Conservation (phyloP, 805 yeast species). For the Gaillardinia entomophila region DNA sequence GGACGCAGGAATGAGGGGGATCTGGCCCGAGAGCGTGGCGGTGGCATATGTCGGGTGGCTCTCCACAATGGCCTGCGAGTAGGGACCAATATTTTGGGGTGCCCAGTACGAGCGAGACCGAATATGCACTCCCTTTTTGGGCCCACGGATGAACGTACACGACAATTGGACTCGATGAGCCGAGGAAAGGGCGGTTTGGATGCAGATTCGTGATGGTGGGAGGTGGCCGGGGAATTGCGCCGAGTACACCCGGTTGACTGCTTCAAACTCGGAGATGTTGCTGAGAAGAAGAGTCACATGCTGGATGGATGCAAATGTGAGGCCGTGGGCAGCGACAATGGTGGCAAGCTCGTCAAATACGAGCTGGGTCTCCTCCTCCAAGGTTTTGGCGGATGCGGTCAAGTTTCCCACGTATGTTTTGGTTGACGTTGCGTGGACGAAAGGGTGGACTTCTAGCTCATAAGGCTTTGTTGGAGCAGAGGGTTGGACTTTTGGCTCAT, state of each 20-base stretch:
- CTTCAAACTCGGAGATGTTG: constrained; percentile 60
- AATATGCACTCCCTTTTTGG: constrained; percentile 74
- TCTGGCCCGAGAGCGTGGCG: constrained; percentile 81
- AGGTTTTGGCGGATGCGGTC: constrained; percentile 8
- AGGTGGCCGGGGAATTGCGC: constrained; percentile 44
- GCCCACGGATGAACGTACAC: constrained; percentile 37
- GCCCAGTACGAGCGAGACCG: constrained; percentile 97
- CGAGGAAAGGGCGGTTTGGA: constrained; percentile 50
- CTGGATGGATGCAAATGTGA: constrained; percentile 45
- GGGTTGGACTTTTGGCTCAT: constrained; percentile 38
- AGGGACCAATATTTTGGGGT: constrained; percentile 96
- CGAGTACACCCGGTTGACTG: constrained; percentile 58
- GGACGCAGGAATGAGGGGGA: constrained; percentile 69
- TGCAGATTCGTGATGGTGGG: constrained; percentile 89
- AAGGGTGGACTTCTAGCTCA: neutral
- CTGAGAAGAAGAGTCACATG: constrained; percentile 55
- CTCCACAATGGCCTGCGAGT: constrained; percentile 75
- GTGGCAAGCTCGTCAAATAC: constrained; percentile 41
- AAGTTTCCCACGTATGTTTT: constrained; percentile 26
- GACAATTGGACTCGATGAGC: constrained; percentile 50
- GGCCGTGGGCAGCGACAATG: constrained; percentile 20
- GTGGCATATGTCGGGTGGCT: constrained; percentile 31
- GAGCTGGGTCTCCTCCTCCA: constrained; percentile 39
- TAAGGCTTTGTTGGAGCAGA: constrained; percentile 23
- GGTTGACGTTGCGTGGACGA: constrained; percentile 6